Evolutionary conservation across 169 alveolate species (phyloP).

Genomic region (Plasmodium sp.): DNA sequence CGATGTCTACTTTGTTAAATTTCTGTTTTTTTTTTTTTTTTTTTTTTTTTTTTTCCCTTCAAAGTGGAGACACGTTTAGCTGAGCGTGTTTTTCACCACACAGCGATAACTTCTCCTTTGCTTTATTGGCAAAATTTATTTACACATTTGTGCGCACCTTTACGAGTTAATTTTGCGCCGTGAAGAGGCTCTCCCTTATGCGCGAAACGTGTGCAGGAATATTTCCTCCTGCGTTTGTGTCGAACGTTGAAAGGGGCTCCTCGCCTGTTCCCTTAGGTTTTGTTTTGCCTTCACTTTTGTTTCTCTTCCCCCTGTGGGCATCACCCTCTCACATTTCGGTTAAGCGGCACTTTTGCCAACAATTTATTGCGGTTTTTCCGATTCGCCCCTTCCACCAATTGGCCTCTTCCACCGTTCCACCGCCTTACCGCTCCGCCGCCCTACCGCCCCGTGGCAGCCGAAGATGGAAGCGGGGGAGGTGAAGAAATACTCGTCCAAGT

Average conservation of each 20-base stretch:
- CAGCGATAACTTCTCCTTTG: not conserved
- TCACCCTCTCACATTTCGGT: not conserved
- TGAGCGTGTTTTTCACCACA: not conserved
- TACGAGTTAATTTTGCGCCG: not conserved
- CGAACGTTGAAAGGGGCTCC: not conserved
- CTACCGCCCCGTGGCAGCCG: not conserved
- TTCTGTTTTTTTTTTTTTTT: not conserved
- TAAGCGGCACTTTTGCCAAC: not conserved
- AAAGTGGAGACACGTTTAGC: not conserved
- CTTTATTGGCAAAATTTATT: not conserved
- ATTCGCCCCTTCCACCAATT: not conserved
- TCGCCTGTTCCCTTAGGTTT: not conserved
- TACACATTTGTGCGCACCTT: not conserved
- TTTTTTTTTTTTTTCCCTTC: not conserved
- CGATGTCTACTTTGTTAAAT: not conserved
- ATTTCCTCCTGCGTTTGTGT: not conserved
- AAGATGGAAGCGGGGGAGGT: conserved; percentile 22
- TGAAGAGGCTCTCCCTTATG: not conserved
- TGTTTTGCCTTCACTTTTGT: not conserved
- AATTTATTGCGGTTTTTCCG: not conserved
- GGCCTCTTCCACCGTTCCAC: not conserved
- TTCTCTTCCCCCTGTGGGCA: not conserved
- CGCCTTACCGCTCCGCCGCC: not conserved
- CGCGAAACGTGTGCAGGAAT: not conserved
- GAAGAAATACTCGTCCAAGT: conserved; percentile 56